These are phyloP conservation scores for Chrysoporthe austroafricana DNA, from an alignment of 2,329 filamentous ascomycete genomes.

Conservation along the genomic window DNA sequence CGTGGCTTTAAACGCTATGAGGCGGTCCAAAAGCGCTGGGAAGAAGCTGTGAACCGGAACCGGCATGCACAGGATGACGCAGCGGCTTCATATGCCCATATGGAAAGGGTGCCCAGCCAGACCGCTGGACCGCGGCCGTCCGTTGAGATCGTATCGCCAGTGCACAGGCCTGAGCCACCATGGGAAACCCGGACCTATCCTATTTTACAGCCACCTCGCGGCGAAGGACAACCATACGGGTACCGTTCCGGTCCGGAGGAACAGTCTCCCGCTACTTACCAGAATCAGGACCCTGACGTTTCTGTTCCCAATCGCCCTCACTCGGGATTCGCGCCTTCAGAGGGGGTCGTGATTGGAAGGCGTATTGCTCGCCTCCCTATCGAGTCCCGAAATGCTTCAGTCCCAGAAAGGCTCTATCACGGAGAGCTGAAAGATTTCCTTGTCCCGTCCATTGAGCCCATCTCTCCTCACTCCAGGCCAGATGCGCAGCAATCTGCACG, in stretches of 20 bases:
- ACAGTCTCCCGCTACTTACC: constrained; percentile 15
- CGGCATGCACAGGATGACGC: constrained; percentile 31
- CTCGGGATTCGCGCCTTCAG: constrained; percentile 18
- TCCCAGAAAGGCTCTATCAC: constrained; percentile 32
- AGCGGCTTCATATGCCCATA: constrained; percentile 13
- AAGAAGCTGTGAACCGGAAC: constrained; percentile 38
- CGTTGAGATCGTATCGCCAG: constrained; percentile 21
- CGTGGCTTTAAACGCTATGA: constrained; percentile 53
- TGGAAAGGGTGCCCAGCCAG: constrained; percentile 29
- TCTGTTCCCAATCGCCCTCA: neutral
- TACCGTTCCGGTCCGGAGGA: constrained; percentile 11
- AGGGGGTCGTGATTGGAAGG: constrained; percentile 21
- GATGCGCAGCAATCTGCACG: constrained; percentile 23
- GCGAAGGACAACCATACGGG: constrained; percentile 7
- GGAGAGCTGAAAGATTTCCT: constrained; percentile 47
- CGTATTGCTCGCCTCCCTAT: constrained; percentile 24
- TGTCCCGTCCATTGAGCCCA: constrained; percentile 51
- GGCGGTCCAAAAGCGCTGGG: constrained; percentile 38
- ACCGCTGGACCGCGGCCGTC: constrained; percentile 24
- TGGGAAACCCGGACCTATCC: constrained; percentile 26
- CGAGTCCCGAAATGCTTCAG: constrained; percentile 17
- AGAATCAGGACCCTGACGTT: neutral
- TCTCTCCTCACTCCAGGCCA: constrained; percentile 39
- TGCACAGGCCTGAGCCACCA: constrained; percentile 23
- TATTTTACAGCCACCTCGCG: constrained; percentile 24